Conservation (phyloP, 495 filamentous ascomycete species). For the Penicillium parvum region DNA sequence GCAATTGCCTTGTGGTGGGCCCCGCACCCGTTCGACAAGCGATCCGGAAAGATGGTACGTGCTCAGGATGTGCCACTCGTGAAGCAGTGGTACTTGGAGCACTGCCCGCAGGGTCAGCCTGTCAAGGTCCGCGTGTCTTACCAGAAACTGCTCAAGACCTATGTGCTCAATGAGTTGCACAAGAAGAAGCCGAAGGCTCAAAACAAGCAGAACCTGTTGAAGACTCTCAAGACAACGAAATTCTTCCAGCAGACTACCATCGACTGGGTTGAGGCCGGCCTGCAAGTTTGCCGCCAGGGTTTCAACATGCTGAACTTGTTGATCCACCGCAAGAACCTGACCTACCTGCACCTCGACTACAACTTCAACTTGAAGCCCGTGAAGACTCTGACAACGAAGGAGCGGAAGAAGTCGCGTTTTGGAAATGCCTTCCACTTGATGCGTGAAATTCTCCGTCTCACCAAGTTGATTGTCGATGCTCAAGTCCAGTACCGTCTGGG, state of each 20-base stretch:
- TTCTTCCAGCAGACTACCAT: constrained; percentile 99
- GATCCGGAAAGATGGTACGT: constrained; percentile 96
- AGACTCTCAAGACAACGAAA: constrained; percentile 88
- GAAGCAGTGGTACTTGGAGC: constrained; percentile 98
- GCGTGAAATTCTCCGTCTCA: constrained; percentile 96
- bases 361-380: constrained; percentile 99
- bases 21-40: constrained; percentile 90
- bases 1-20: constrained; percentile 98
- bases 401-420: constrained; percentile 99
- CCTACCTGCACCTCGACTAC: constrained; percentile 97
- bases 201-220: constrained; percentile 88
- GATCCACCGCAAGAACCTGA: constrained; percentile 98
- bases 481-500: constrained; percentile 97
- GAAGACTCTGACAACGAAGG: constrained; percentile 97
- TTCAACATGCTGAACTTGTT: constrained; percentile 99
- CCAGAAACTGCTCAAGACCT: constrained; percentile 96
- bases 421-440: constrained; percentile 99
- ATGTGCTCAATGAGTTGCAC: constrained; percentile 93
- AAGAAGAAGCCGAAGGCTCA: constrained; percentile 91
- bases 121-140: constrained; percentile 99
- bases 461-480: constrained; percentile 97
- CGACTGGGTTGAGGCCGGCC: constrained; percentile 98
- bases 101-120: constrained; percentile 86
- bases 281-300: constrained; percentile 96
- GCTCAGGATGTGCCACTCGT: constrained; percentile 96